Conservation (phyloP, 2,329 filamentous ascomycete genomes). For the Fusarium transvaalense region DNA sequence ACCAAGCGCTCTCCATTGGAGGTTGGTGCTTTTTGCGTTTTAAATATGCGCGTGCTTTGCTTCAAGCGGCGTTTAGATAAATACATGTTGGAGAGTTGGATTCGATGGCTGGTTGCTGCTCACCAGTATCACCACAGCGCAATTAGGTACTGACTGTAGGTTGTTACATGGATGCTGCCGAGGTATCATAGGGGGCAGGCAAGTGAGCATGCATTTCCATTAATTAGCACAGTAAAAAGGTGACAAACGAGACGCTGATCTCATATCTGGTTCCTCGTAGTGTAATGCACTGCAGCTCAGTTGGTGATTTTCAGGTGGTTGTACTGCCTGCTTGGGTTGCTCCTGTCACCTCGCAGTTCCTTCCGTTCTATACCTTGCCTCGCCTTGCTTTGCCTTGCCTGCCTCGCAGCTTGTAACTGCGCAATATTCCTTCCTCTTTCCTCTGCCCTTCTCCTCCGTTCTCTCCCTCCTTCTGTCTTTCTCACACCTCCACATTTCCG, state of each 20-base stretch:
- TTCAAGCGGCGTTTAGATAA: neutral
- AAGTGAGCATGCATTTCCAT: neutral
- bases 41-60: conserved; percentile 18
- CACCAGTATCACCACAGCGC: neutral
- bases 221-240: neutral
- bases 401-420: conserved; percentile 16
- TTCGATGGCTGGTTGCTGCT: conserved; percentile 21
- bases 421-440: conserved; percentile 32
- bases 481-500: conserved; percentile 35
- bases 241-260: conserved; percentile 40
- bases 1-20: conserved; percentile 25
- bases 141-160: neutral
- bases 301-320: conserved; percentile 35
- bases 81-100: conserved; percentile 1
- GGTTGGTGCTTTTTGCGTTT: conserved; percentile 8
- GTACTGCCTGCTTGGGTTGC: conserved; percentile 29
- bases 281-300: conserved; percentile 21
- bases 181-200: no score
- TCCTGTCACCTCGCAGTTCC: conserved; percentile 11
- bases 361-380: conserved; percentile 19
- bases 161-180: neutral
- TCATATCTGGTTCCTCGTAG: conserved; percentile 37
- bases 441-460: conserved; percentile 35
- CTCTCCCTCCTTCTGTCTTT: conserved; percentile 24
- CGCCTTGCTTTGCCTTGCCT: conserved; percentile 1